Conservation (phyloP, 768 basidiomycete species). For the Suillus hirtellus region DNA sequence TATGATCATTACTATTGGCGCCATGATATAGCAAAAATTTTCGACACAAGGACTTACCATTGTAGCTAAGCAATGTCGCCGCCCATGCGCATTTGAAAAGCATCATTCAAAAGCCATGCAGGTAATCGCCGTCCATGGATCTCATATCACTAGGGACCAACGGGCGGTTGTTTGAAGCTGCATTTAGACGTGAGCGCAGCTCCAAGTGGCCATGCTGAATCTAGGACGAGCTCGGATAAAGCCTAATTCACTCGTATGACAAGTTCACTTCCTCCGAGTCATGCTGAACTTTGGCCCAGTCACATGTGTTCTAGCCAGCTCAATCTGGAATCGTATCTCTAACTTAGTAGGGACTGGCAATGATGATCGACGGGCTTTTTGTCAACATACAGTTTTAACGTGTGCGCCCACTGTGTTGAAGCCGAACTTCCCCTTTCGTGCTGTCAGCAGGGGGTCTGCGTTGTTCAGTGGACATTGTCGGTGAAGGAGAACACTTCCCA, state of each 20-base stretch:
- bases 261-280: neutral
- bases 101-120: neutral
- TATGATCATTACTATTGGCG: neutral
- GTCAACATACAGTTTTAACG: conserved; percentile 3
- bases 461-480: neutral
- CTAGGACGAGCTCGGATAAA: neutral
- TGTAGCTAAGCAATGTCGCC: neutral
- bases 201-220: neutral
- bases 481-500: neutral
- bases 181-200: neutral
- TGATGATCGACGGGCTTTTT: neutral
- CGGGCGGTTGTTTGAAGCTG: neutral
- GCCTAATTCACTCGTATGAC: conserved; percentile 1
- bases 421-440: conserved; percentile 1
- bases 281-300: neutral
- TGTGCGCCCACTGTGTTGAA: neutral
- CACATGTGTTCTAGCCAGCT: neutral
- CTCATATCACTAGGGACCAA: neutral
- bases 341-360: neutral
- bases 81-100: neutral
- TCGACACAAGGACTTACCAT: neutral
- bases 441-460: neutral
- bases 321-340: neutral
- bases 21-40: neutral
- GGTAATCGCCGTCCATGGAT: neutral